Evolutionary conservation across 1,284 basidiomycete genomes (phyloP), one percentile per base, ranked within the genome.

Genomic region (Xerocomus amazonicus): DNA sequence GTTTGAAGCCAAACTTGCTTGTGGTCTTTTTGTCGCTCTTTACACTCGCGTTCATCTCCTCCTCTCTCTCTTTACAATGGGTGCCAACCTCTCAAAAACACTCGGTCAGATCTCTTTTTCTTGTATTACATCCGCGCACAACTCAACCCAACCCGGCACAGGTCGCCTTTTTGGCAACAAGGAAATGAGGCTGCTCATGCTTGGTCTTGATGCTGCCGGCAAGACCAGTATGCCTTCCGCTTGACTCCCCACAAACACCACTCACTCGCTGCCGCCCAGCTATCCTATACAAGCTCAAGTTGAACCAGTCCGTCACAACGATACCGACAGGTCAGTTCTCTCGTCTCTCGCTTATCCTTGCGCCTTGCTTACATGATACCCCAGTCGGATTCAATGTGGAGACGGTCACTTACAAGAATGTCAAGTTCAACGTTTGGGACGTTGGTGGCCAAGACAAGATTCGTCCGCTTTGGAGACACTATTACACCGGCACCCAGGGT

Each of bases 381-480:
- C 17, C 60, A 91, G 93, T 88, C 75, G 94, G 94, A 17, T 97
- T 97, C 82, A 98, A 99, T 70, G 97, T 99, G 61, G 97, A 99
- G 76, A 99, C 97, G 10, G 97, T 99, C 58, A 97, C 95, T 58
- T 99, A 99, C 77, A 98, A 98, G 81, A 99, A 99, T 65, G 95
- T 99, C 67, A 97, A 96, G 68, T 99, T 99, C 80, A 99, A 97
- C 63, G 97, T 99, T 23, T 99, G 97, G 97, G 97, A 99, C 70
- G 97, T 99, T 51, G 97, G 97, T 69, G 97, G 95, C 34, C 95
- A 98, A 73, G 95, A 97, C 77, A 97, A 97, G 80, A 97, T 97
- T 65, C 81, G 97, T 56, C 97, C 97, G 42, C 78, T 99, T 48
- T 99, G 96, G 96, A 81, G 97, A 72, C 96, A 98, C 73, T 98